These are phyloP conservation scores for Calonectria ilicicola DNA, from an alignment of 2,329 filamentous ascomycete genomes.

Conservation along the genomic window DNA sequence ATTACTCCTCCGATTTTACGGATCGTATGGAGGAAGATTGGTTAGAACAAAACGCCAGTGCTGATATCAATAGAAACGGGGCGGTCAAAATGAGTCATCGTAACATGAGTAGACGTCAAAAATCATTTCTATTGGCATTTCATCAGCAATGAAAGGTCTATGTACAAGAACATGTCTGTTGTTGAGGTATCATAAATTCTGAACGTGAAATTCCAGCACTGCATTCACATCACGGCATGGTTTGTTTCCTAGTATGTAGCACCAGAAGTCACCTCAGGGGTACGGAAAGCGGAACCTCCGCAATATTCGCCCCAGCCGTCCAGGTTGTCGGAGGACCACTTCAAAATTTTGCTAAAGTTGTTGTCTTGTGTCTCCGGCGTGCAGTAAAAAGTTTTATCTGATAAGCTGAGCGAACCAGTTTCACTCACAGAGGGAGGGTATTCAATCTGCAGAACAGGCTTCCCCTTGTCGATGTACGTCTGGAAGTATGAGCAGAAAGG, in stretches of 20 bases:
- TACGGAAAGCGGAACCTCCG: conserved; percentile 38
- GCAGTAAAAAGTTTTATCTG: conserved; percentile 44
- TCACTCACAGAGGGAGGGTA: conserved; percentile 45
- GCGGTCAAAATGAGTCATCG: background rate
- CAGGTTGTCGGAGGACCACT: conserved; percentile 47
- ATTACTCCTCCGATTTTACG: no score
- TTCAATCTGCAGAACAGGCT: conserved; percentile 50
- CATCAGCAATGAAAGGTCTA: background rate
- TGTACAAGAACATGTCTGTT: background rate
- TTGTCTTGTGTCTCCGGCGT: conserved; percentile 38
- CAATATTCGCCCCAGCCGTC: conserved; percentile 50
- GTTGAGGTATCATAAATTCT: background rate
- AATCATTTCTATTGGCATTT: background rate
- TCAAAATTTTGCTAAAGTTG: conserved; percentile 48
- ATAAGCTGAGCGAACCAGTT: conserved; percentile 37
- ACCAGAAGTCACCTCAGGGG: conserved; percentile 33
- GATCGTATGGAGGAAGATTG: background rate
- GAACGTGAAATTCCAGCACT: background rate
- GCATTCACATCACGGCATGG: background rate
- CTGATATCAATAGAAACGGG: background rate
- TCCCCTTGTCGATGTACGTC: conserved; percentile 42
- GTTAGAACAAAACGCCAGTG: background rate
- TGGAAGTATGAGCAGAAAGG: conserved; percentile 47
- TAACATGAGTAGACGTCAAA: background rate
- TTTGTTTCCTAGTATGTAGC: conserved; percentile 17